Conservation (phyloP, 116 monocot genomes). For the Zostera marina region DNA sequence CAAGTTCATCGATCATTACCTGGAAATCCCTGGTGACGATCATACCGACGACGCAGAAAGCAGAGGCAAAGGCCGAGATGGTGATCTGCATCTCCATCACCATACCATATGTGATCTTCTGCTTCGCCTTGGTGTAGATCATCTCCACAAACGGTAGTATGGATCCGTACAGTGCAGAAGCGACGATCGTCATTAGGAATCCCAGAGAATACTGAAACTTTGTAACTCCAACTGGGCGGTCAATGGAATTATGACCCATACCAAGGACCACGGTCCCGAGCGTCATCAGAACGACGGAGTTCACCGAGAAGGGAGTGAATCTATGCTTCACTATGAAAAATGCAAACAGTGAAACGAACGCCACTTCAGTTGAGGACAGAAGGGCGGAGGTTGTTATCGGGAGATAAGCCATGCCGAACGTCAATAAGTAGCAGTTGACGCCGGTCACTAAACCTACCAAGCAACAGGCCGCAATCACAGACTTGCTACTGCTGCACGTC, state of each 20-base stretch:
- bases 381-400: slow-evolving; percentile 11
- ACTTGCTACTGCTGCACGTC: neutral
- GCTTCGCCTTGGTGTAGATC: slow-evolving; percentile 9
- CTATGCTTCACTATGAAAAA: slow-evolving; percentile 17
- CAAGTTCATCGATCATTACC: no score
- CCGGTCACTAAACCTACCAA: slow-evolving; percentile 11
- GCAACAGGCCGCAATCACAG: slow-evolving; percentile 1
- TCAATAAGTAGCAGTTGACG: slow-evolving; percentile 5
- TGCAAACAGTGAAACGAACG: slow-evolving; percentile 14
- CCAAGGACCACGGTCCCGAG: slow-evolving; percentile 33
- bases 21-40: slow-evolving; percentile 31
- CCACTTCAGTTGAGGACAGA: slow-evolving; percentile 11
- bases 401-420: slow-evolving; percentile 9
- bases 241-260: slow-evolving; percentile 4
- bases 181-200: slow-evolving; percentile 21
- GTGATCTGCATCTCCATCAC: slow-evolving; percentile 47
- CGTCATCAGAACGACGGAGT: slow-evolving; percentile 38
- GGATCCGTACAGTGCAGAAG: slow-evolving; percentile 20
- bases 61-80: slow-evolving; percentile 19
- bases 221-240: slow-evolving; percentile 18
- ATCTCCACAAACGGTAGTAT: slow-evolving; percentile 30
- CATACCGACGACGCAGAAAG: slow-evolving; percentile 37
- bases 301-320: slow-evolving; percentile 29
- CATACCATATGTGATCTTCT: slow-evolving; percentile 11
- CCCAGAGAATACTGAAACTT: slow-evolving; percentile 17